Conservation (phyloP, 2,329 filamentous ascomycete genomes). For the Westerdykella ornata region DNA sequence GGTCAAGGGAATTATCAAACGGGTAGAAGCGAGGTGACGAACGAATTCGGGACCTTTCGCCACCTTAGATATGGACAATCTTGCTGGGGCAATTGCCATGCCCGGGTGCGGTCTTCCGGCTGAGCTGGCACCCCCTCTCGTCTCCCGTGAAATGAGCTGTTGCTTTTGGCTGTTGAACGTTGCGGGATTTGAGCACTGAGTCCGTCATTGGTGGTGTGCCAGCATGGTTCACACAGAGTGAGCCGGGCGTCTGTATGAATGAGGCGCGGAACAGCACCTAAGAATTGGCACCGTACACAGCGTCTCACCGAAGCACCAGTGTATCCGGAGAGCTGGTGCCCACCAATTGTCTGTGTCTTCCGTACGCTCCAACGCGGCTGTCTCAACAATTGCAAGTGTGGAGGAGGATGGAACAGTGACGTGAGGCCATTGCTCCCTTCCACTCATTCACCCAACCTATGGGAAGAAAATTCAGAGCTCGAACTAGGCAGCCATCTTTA, state of each 20-base stretch:
- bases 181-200: constrained; percentile 16
- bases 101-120: constrained; percentile 4
- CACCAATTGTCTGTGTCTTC: constrained; percentile 3
- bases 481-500: too few species aligned
- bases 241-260: constrained; percentile 5
- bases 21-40: constrained; percentile 14
- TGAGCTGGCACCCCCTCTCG: neutral
- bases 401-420: too few species aligned
- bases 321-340: constrained; percentile 4
- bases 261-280: constrained; percentile 9
- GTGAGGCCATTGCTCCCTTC: too few species aligned
- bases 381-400: too few species aligned
- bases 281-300: constrained; percentile 4
- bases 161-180: constrained; percentile 10
- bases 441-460: too few species aligned
- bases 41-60: neutral
- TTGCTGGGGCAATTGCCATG: constrained; percentile 5
- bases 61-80: neutral
- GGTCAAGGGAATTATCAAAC: constrained; percentile 14
- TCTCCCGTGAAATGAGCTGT: constrained; percentile 9
- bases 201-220: constrained; percentile 18
- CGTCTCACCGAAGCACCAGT: constrained; percentile 4
- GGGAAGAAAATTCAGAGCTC: too few species aligned
- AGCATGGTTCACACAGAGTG: constrained; percentile 13
- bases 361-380: neutral